phyloP scores from a whole-genome alignment of 305 asterid species.

The Lippia alba region DNA sequence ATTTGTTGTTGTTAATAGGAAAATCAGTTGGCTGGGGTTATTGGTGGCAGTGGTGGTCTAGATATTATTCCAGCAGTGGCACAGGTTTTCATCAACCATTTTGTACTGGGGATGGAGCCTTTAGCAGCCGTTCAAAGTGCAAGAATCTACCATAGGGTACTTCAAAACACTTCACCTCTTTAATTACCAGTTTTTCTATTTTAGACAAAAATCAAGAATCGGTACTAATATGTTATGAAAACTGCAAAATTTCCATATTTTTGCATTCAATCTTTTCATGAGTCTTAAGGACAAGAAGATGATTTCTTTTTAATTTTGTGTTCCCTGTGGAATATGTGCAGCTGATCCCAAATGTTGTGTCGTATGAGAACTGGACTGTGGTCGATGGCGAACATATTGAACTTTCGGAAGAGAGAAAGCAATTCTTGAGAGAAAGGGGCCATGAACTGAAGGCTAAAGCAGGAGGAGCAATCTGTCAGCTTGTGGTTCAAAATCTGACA shows the following conservation, averaged over 20 bases:
- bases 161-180: background rate
- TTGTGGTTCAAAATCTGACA: constrained; percentile 61
- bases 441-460: constrained; percentile 54
- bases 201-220: no score
- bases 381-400: constrained; percentile 72
- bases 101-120: constrained; percentile 70
- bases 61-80: constrained; percentile 66
- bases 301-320: background rate
- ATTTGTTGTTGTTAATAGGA: constrained; percentile 43
- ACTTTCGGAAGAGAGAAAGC: constrained; percentile 48
- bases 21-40: constrained; percentile 69
- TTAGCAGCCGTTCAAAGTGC: constrained; percentile 64
- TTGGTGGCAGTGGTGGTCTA: constrained; percentile 80
- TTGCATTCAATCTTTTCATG: background rate
- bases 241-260: background rate
- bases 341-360: constrained; percentile 71
- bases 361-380: constrained; percentile 74
- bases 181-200: no score
- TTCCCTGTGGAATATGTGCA: constrained; percentile 31
- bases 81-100: constrained; percentile 82
- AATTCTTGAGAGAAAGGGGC: constrained; percentile 62
- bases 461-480: constrained; percentile 71
- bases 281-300: background rate
- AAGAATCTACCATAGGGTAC: constrained; percentile 73
- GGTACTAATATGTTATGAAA: no score